phyloP scores from a whole-genome alignment of 2,329 filamentous ascomycete species.

The Malbranchea zuffiana region DNA sequence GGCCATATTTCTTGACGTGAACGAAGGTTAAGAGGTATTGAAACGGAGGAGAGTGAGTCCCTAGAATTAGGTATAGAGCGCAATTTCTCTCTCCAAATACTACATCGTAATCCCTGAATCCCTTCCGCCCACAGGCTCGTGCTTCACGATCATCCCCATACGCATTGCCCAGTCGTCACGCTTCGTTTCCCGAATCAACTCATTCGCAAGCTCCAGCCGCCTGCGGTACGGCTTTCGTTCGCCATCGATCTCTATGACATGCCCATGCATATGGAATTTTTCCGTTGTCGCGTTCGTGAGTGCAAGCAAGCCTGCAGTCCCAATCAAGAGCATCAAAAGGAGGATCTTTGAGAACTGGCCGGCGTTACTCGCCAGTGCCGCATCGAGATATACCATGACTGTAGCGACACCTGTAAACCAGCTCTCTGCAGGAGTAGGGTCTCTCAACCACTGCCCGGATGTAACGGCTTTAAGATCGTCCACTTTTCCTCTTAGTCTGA shows the following conservation, averaged over 20 bases:
- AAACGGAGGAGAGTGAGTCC: too few relatives aligned
- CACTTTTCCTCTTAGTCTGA: conserved; percentile 44
- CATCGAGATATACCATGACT: conserved; percentile 48
- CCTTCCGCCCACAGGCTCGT: too few relatives aligned
- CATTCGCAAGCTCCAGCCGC: conserved; percentile 28
- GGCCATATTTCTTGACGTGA: too few relatives aligned
- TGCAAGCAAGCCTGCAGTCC: conserved; percentile 44
- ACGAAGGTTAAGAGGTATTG: too few relatives aligned
- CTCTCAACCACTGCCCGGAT: conserved; percentile 45
- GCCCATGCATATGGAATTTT: too few relatives aligned
- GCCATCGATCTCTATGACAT: conserved; percentile 44
- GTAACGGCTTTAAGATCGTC: conserved; percentile 52
- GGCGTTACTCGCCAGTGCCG: conserved; percentile 46
- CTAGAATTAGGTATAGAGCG: too few relatives aligned
- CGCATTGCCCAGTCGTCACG: conserved; percentile 29
- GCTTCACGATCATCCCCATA: conserved; percentile 31
- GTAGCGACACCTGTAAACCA: conserved; percentile 46
- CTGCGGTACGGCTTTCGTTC: conserved; percentile 26
- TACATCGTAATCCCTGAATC: too few relatives aligned
- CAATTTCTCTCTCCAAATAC: too few relatives aligned
- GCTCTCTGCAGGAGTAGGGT: conserved; percentile 41
- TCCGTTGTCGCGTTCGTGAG: conserved; percentile 44
- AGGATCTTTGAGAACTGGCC: conserved; percentile 43
- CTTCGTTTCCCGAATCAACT: conserved; percentile 28
- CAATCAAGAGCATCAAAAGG: conserved; percentile 42